Conservation (phyloP, 805 yeast genomes). For the Teunomyces tritomae region DNA sequence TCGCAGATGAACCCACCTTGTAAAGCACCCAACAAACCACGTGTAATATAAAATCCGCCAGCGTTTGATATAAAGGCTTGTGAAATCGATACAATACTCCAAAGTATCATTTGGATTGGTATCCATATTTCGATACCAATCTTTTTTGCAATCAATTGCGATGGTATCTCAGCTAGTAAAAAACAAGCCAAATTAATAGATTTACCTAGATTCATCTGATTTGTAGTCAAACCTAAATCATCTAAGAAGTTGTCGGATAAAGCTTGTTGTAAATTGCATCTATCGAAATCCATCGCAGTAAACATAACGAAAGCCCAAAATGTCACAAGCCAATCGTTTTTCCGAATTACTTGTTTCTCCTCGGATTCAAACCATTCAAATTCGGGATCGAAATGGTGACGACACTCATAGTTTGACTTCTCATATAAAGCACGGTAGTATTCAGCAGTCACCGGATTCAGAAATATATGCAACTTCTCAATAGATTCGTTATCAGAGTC, state of each 20-base stretch:
- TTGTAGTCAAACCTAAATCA: conserved; percentile 20
- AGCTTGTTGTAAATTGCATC: conserved; percentile 24
- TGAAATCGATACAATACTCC: conserved; percentile 22
- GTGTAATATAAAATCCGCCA: conserved; percentile 17
- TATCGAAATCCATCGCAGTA: conserved; percentile 22
- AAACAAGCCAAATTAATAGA: conserved; percentile 20
- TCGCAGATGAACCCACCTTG: conserved; percentile 52
- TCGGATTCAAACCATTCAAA: conserved; percentile 33
- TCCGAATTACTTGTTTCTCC: conserved; percentile 18
- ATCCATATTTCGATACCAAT: conserved; percentile 25
- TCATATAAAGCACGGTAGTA: conserved; percentile 48
- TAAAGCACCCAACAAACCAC: conserved; percentile 21
- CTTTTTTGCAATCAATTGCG: conserved; percentile 23
- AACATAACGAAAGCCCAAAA: conserved; percentile 23
- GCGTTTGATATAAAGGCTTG: conserved; percentile 17
- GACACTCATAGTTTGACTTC: conserved; percentile 50
- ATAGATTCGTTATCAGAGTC: not conserved
- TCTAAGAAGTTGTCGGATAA: conserved; percentile 20
- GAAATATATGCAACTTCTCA: conserved; percentile 7
- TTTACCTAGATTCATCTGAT: conserved; percentile 23
- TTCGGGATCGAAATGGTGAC: conserved; percentile 54
- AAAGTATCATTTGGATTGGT: conserved; percentile 21
- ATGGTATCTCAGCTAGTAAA: conserved; percentile 24
- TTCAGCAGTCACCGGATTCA: conserved; percentile 46
- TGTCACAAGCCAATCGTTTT: conserved; percentile 21